Evolutionary conservation across 176 grass and related monocot genomes (phyloP).

Genomic region (Zea luxurians): DNA sequence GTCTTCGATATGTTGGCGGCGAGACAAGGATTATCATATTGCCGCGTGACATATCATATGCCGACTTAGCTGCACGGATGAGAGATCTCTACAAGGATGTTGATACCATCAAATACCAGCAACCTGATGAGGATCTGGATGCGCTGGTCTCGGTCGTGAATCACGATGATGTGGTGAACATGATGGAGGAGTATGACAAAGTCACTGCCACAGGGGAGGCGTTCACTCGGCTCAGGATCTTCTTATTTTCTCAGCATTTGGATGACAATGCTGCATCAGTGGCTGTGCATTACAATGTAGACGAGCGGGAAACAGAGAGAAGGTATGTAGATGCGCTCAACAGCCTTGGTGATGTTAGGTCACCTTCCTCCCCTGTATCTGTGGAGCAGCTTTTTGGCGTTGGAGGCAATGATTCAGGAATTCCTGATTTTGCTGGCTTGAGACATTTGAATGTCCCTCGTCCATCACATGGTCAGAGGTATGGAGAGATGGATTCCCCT

Average conservation of each 20-base stretch:
- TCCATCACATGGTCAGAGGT: slow-evolving; percentile 54
- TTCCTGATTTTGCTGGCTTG: slow-evolving; percentile 57
- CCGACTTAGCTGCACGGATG: slow-evolving; percentile 60
- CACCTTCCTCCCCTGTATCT: slow-evolving; percentile 51
- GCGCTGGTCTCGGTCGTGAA: slow-evolving; percentile 89
- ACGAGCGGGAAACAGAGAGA: slow-evolving; percentile 76
- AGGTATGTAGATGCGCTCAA: slow-evolving; percentile 94
- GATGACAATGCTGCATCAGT: slow-evolving; percentile 53
- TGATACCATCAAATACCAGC: slow-evolving; percentile 91
- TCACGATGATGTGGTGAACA: slow-evolving; percentile 91
- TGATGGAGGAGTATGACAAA: slow-evolving; percentile 99
- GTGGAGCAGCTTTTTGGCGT: slow-evolving; percentile 63
- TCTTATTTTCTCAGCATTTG: slow-evolving; percentile 72
- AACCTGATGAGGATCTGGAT: slow-evolving; percentile 91
- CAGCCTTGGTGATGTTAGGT: slow-evolving; percentile 61
- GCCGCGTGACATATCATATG: slow-evolving; percentile 50
- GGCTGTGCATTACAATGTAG: slow-evolving; percentile 49
- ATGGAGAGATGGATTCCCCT: slow-evolving; percentile 72
- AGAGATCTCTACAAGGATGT: slow-evolving; percentile 71
- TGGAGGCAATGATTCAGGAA: slow-evolving; percentile 48
- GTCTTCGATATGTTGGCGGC: slow-evolving; percentile 75
- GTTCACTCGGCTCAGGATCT: slow-evolving; percentile 74
- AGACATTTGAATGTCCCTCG: slow-evolving; percentile 70
- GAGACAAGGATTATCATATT: slow-evolving; percentile 82
- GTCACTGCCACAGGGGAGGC: slow-evolving; percentile 57